Evolutionary conservation across 2,329 filamentous ascomycete genomes (phyloP), one percentile per base, ranked within the genome.

Genomic region (Nemania sp.): DNA sequence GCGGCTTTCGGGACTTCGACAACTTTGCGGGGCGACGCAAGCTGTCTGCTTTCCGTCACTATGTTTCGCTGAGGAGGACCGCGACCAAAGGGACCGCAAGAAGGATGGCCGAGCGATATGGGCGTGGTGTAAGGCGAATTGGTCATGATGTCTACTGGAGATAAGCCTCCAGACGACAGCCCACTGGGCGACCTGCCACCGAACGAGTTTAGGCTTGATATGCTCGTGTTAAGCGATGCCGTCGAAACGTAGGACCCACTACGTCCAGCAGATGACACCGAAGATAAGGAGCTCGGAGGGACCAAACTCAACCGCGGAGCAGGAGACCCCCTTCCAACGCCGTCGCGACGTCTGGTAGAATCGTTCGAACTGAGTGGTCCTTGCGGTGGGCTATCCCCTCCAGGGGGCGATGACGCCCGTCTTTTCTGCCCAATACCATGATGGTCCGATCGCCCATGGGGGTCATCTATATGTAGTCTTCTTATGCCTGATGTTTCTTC

Each of bases 331-430:
- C 86, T 83, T 2, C 83, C 81, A 8, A 78, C 77, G 6, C 81
- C 76, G 7, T 87, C 85, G 13, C 85, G 83, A 59, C 86, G 84
- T 64, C 85, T 82, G 49, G 83, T 72, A 64, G 82, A 73, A 41
- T 87, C 86, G 54, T 79, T 80, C 29, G 82, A 80, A 32, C 79
- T 78, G 2, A 79, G 67, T 32, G 82, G 75, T 18, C 74, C 78
- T 64, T 80, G 79, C n/a, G 81, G 72, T 20, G 80, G 73, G 6
- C 81, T 76, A 29, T 87, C 85, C 11, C 85, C 85, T 2, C 80
- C 79, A 0, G 82, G 84, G 0, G 87, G 86, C 27, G 86, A 88
- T 0, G 85, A 86, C 1, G 87, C 87, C 45, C 87, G 81, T 54
- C 87, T 83, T 78, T 89, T 89, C 67, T 84, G 83, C 6, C 86